A percentile compares a stretch with the other conserved stretches of the same genome.
phyloP scores from a whole-genome alignment of 164 flowering plant species.

The Warburgia ugandensis region DNA sequence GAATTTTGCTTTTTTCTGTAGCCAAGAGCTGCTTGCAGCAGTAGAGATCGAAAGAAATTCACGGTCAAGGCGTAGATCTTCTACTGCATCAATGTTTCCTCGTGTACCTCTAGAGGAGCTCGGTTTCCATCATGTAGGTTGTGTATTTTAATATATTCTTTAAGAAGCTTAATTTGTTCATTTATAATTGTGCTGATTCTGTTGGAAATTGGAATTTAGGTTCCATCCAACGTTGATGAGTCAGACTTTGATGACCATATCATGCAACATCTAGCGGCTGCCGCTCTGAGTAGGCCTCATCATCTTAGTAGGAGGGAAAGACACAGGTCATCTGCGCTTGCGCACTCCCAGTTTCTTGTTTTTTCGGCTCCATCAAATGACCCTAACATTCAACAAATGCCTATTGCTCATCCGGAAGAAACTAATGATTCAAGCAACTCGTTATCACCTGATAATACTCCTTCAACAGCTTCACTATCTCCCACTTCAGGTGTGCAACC shows the following conservation, averaged over 20 bases:
- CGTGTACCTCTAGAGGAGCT: slow-evolving; percentile 23
- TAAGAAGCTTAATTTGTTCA: slow-evolving; percentile 7
- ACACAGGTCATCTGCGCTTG: slow-evolving; percentile 30
- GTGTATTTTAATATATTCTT: background rate
- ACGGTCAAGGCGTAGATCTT: slow-evolving; percentile 27
- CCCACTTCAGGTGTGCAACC: slow-evolving; percentile 14
- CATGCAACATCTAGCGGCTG: slow-evolving; percentile 56
- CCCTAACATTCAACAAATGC: slow-evolving; percentile 14
- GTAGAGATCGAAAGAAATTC: slow-evolving; percentile 38
- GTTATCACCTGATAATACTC: slow-evolving; percentile 17
- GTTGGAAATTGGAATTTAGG: slow-evolving; percentile 26
- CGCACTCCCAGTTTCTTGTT: slow-evolving; percentile 24
- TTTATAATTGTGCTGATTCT: background rate
- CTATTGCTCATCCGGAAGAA: slow-evolving; percentile 13
- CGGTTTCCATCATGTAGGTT: slow-evolving; percentile 33
- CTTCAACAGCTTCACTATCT: slow-evolving; percentile 15
- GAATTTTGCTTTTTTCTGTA: slow-evolving; percentile 12
- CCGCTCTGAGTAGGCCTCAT: slow-evolving; percentile 31
- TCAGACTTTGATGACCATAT: slow-evolving; percentile 50
- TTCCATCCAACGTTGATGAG: slow-evolving; percentile 28
- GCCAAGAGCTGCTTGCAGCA: slow-evolving; percentile 72
- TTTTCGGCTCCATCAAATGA: slow-evolving; percentile 24
- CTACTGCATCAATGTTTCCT: slow-evolving; percentile 15
- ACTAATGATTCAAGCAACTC: slow-evolving; percentile 10
- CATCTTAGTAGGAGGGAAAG: slow-evolving; percentile 38